phyloP scores from a whole-genome alignment of 1,284 basidiomycete genomes.

The Papiliotrema laurentii region DNA sequence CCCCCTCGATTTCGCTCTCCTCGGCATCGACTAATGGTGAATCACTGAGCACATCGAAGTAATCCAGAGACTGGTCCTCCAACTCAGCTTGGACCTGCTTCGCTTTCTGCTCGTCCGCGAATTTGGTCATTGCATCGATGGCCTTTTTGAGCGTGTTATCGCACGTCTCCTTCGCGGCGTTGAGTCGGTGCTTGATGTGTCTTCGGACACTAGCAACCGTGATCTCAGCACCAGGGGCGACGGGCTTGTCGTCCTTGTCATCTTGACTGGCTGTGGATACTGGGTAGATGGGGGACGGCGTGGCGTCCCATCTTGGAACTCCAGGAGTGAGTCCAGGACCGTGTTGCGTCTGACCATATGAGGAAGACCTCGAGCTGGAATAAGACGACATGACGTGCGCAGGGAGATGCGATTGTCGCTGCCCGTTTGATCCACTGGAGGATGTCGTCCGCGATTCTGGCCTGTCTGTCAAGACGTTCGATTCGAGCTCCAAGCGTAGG shows the following conservation, averaged over 20 bases:
- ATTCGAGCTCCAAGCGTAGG: slow-evolving; percentile 44
- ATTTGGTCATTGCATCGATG: slow-evolving; percentile 84
- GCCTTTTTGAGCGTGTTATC: slow-evolving; percentile 91
- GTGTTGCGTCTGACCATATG: slow-evolving; percentile 24
- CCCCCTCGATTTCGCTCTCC: slow-evolving; percentile 36
- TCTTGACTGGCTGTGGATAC: slow-evolving; percentile 12
- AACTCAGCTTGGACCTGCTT: slow-evolving; percentile 3
- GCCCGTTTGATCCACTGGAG: slow-evolving; percentile 5
- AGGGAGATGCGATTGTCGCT: not conserved
- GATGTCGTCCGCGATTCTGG: slow-evolving; percentile 9
- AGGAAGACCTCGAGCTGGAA: slow-evolving; percentile 25
- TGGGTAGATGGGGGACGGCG: slow-evolving; percentile 36
- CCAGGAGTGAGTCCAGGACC: slow-evolving; percentile 34
- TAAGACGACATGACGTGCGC: not conserved
- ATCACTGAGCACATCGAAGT: slow-evolving; percentile 43
- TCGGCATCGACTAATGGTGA: slow-evolving; percentile 34
- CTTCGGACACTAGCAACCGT: slow-evolving; percentile 71
- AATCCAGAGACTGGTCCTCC: slow-evolving; percentile 30
- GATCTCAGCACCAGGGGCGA: slow-evolving; percentile 38
- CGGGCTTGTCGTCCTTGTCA: slow-evolving; percentile 21
- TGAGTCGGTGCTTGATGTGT: slow-evolving; percentile 88
- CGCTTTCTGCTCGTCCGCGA: slow-evolving; percentile 74
- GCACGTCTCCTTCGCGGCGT: slow-evolving; percentile 89
- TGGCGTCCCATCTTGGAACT: slow-evolving; percentile 39
- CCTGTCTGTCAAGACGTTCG: slow-evolving; percentile 21